Evolutionary conservation across 306 rosid genomes (phyloP).

Genomic region (Vigna trinervia): DNA sequence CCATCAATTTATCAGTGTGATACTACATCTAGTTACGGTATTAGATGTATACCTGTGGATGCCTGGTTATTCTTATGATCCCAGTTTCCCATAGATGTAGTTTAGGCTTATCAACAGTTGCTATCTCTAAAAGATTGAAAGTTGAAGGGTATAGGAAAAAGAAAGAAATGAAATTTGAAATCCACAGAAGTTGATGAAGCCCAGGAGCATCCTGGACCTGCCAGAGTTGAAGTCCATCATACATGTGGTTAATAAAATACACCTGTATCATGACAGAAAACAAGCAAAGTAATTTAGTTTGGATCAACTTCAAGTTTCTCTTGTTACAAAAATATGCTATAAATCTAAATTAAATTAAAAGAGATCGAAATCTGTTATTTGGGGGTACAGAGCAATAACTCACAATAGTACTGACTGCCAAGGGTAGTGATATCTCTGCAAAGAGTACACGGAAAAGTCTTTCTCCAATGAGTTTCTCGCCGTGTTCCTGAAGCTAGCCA

Average conservation of each 20-base stretch:
- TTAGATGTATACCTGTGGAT: slow-evolving; percentile 79
- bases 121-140: slow-evolving; percentile 91
- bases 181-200: slow-evolving; percentile 82
- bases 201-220: slow-evolving; percentile 74
- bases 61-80: slow-evolving; percentile 93
- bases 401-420: slow-evolving; percentile 91
- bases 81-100: slow-evolving; percentile 97
- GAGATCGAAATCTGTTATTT: neutral
- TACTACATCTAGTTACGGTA: neutral
- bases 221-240: slow-evolving; percentile 93
- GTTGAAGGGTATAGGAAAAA: slow-evolving; percentile 90
- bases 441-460: slow-evolving; percentile 93
- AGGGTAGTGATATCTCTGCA: slow-evolving; percentile 85
- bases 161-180: slow-evolving; percentile 82
- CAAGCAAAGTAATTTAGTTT: slow-evolving; percentile 40
- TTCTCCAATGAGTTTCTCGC: slow-evolving; percentile 91
- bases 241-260: slow-evolving; percentile 93
- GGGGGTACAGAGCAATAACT: slow-evolving; percentile 46
- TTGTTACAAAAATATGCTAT: neutral
- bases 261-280: slow-evolving; percentile 66
- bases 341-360: slow-evolving; percentile 24
- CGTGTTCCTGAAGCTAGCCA: slow-evolving; percentile 85
- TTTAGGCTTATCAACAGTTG: slow-evolving; percentile 98
- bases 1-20: slow-evolving; percentile 33
- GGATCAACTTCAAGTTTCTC: slow-evolving; percentile 19